These are phyloP conservation scores for Vigna hirtella DNA, from an alignment of 306 rosid genomes.

Conservation along the genomic window DNA sequence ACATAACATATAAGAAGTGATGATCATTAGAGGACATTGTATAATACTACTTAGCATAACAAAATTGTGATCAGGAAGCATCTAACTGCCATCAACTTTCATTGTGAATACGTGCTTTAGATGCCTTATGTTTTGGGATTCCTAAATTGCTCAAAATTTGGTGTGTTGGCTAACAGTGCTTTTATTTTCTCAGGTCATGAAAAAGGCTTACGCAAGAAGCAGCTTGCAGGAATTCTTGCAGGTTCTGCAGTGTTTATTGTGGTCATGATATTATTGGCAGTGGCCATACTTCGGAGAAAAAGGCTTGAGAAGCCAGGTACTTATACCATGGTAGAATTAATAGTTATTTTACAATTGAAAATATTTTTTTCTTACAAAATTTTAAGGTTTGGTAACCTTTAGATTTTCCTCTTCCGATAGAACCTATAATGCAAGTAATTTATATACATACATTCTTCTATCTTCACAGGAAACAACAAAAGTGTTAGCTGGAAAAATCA, in stretches of 20 bases:
- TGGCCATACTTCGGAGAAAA: too few relatives aligned
- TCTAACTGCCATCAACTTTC: conserved; percentile 15
- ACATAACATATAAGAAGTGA: conserved; percentile 5
- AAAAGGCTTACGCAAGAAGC: conserved; percentile 26
- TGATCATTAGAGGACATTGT: not conserved
- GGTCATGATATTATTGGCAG: too few relatives aligned
- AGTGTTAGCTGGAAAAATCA: too few relatives aligned
- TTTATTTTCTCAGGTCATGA: conserved; percentile 36
- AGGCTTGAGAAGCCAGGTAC: too few relatives aligned
- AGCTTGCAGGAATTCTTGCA: conserved; percentile 40
- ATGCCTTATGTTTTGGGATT: not conserved
- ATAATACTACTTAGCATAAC: not conserved
- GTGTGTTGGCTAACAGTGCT: conserved; percentile 24
- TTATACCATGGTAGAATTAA: too few relatives aligned
- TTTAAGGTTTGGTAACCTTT: too few relatives aligned
- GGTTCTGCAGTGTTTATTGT: not conserved
- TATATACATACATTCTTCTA: too few relatives aligned
- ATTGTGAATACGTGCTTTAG: not conserved
- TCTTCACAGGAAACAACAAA: too few relatives aligned
- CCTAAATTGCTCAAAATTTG: conserved; percentile 16
- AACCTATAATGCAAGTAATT: too few relatives aligned
- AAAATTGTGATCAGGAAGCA: not conserved
- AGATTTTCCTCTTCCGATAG: too few relatives aligned
- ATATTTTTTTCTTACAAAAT: too few relatives aligned
- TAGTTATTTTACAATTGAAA: too few relatives aligned